These are phyloP conservation scores for Effrenium voratum DNA, from an alignment of 73 alveolate genomes.

Conservation along the genomic window DNA sequence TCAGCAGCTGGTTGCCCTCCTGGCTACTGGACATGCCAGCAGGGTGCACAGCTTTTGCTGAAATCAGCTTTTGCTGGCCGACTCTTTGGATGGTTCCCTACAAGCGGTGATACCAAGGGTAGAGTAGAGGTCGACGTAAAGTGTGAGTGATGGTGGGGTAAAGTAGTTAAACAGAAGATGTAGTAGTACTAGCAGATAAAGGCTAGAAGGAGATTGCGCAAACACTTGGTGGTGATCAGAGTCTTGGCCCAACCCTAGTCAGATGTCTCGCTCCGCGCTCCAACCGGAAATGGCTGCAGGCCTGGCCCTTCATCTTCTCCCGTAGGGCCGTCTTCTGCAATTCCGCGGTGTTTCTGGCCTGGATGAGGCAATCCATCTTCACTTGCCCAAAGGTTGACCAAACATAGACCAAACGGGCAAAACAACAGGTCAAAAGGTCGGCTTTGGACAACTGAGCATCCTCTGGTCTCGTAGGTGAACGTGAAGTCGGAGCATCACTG, in stretches of 20 bases:
- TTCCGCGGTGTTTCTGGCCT: constrained; percentile 79
- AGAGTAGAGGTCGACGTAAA: too few relatives aligned
- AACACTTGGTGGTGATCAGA: too few relatives aligned
- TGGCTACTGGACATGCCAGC: background rate
- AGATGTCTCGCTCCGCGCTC: too few relatives aligned
- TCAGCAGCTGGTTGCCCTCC: constrained; percentile 46
- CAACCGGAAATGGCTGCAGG: too few relatives aligned
- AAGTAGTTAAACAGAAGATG: too few relatives aligned
- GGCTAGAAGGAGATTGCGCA: too few relatives aligned
- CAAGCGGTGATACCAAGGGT: too few relatives aligned
- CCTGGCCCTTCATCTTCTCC: constrained; percentile 70
- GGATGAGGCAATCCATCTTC: background rate
- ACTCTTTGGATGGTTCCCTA: background rate
- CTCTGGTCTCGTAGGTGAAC: too few relatives aligned
- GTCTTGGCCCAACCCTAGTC: too few relatives aligned
- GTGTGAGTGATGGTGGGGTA: too few relatives aligned
- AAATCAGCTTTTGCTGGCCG: background rate
- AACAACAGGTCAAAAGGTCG: background rate
- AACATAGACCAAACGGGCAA: background rate
- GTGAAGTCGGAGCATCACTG: background rate
- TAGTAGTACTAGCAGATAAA: too few relatives aligned
- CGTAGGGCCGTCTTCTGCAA: constrained; percentile 38
- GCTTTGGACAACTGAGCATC: too few relatives aligned
- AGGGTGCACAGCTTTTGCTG: background rate
- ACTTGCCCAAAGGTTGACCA: background rate